phyloP scores from a whole-genome alignment of 2,329 filamentous ascomycete genomes.

The Microascus cirrosus region DNA sequence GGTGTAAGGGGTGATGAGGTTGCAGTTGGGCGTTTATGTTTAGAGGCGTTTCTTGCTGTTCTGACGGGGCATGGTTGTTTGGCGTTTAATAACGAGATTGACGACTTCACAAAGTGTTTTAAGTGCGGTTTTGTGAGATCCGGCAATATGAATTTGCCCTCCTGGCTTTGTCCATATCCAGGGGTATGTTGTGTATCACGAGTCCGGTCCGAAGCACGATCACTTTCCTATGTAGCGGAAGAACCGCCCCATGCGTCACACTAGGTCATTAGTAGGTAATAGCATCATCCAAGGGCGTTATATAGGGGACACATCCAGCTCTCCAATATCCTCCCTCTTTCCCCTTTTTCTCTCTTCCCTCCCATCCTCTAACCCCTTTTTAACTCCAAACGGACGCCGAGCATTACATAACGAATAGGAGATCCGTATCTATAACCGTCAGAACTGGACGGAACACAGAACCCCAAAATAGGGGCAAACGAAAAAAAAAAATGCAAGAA shows the following conservation, averaged over 20 bases:
- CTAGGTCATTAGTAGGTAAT: not conserved
- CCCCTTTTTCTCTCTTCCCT: slow-evolving; percentile 6
- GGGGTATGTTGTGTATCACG: too few species aligned
- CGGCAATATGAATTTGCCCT: too few species aligned
- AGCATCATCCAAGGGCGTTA: not conserved
- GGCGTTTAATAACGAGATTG: too few species aligned
- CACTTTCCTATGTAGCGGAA: too few species aligned
- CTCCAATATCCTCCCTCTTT: not conserved
- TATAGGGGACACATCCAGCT: not conserved
- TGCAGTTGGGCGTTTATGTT: not conserved
- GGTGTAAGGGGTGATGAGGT: not conserved
- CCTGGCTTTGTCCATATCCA: too few species aligned
- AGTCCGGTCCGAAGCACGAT: too few species aligned
- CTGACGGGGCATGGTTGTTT: not conserved
- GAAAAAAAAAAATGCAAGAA: not conserved
- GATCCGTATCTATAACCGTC: slow-evolving; percentile 41
- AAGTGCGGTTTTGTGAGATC: too few species aligned
- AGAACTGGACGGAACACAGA: not conserved
- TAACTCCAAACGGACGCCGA: not conserved
- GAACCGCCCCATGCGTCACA: not conserved
- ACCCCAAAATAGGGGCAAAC: not conserved
- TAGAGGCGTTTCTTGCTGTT: not conserved
- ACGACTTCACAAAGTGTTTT: too few species aligned
- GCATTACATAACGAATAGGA: slow-evolving; percentile 51
- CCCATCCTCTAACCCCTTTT: slow-evolving; percentile 1